Conservation (phyloP, 73 alveolate species). For the Paramecium sonneborni region DNA sequence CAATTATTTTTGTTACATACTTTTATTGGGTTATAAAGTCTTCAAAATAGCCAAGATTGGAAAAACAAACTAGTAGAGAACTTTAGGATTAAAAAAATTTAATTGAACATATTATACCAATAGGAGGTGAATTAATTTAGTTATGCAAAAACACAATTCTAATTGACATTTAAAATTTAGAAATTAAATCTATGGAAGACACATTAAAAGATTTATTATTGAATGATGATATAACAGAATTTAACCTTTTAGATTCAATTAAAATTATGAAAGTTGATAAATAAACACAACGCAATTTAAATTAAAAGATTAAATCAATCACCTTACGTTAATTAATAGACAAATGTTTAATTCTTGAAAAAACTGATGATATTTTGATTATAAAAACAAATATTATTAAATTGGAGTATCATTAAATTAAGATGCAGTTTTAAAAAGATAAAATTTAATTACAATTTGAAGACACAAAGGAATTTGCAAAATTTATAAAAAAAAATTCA, state of each 20-base stretch:
- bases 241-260: neutral
- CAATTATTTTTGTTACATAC: neutral
- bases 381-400: neutral
- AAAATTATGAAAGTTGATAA: neutral
- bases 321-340: neutral
- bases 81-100: neutral
- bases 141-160: neutral
- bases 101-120: neutral
- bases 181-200: neutral
- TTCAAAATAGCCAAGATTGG: neutral
- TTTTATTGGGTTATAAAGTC: conserved; percentile 15
- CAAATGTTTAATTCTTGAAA: neutral
- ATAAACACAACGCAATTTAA: neutral
- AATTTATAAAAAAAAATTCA: neutral
- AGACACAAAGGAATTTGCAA: neutral
- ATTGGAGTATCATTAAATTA: neutral
- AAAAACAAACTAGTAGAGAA: neutral
- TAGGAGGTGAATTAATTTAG: neutral
- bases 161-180: neutral
- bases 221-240: neutral
- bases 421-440: neutral
- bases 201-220: neutral
- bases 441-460: neutral
- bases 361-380: neutral
- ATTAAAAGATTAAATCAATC: neutral